phyloP scores from a whole-genome alignment of 2,329 filamentous ascomycete species.

The Cladosporium sp. region DNA sequence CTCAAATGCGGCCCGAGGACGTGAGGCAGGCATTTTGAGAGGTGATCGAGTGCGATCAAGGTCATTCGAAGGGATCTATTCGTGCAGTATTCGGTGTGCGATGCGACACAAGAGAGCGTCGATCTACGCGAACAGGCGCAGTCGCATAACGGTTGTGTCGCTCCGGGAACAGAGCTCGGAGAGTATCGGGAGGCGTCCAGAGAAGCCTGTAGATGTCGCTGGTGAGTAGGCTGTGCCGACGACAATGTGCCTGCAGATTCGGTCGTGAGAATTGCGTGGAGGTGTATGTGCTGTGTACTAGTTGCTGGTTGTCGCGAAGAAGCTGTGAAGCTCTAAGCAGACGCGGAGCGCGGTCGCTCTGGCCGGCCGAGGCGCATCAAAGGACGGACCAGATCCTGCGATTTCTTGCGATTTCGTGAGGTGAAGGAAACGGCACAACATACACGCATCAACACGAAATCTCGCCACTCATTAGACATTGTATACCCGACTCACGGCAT shows the following conservation, averaged over 20 bases:
- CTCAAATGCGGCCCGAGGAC: constrained; percentile 85
- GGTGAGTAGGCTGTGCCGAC: too few relatives aligned
- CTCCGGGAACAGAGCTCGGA: too few relatives aligned
- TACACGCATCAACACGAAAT: not conserved
- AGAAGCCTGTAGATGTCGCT: too few relatives aligned
- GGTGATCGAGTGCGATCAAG: not conserved
- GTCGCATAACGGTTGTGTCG: too few relatives aligned
- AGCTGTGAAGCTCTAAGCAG: not conserved
- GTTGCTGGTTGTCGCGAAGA: constrained; percentile 6
- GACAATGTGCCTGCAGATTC: too few relatives aligned
- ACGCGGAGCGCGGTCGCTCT: constrained; percentile 5
- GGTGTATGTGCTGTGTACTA: too few relatives aligned
- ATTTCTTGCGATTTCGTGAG: not conserved
- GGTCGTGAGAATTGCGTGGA: too few relatives aligned
- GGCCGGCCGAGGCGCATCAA: constrained; percentile 1
- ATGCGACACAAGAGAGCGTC: too few relatives aligned
- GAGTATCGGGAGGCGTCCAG: too few relatives aligned
- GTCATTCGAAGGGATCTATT: not conserved
- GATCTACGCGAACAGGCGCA: too few relatives aligned
- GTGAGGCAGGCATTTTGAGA: constrained; percentile 64
- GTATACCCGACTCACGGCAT: too few relatives aligned
- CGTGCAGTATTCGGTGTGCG: not conserved
- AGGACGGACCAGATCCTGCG: not conserved
- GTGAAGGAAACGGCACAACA: not conserved
- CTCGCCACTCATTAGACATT: too few relatives aligned